These are phyloP conservation scores for Ophiocordyceps polyrhachis-furcata DNA, from an alignment of 2,329 filamentous ascomycete species.

Conservation along the genomic window DNA sequence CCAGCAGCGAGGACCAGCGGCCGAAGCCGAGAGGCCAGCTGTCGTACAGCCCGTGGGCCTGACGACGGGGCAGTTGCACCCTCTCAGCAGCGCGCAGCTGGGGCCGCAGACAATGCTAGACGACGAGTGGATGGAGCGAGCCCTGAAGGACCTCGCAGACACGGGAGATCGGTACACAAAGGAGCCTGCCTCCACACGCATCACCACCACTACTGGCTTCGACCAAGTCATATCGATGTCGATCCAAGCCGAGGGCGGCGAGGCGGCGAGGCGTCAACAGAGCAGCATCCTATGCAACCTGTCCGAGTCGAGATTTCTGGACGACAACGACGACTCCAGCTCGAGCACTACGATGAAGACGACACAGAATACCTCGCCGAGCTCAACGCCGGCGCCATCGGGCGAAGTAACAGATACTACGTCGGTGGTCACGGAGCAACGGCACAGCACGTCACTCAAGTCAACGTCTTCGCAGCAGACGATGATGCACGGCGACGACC, in stretches of 20 bases:
- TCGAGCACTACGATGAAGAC: slow-evolving; percentile 5
- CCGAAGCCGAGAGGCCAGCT: background rate
- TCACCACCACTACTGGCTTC: slow-evolving; percentile 43
- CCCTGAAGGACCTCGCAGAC: slow-evolving; percentile 7
- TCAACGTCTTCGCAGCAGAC: slow-evolving; percentile 8
- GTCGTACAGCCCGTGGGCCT: background rate
- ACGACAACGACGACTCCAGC: slow-evolving; percentile 4
- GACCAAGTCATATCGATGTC: slow-evolving; percentile 11
- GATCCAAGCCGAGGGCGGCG: slow-evolving; percentile 1
- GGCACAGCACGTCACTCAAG: slow-evolving; percentile 9
- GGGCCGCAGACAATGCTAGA: slow-evolving; percentile 1
- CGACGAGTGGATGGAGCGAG: slow-evolving; percentile 7
- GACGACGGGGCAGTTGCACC: background rate
- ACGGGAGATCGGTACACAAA: slow-evolving; percentile 7
- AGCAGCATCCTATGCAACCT: slow-evolving; percentile 8
- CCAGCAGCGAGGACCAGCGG: background rate
- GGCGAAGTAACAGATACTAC: slow-evolving; percentile 13
- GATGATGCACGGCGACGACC: background rate
- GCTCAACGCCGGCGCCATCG: slow-evolving; percentile 2
- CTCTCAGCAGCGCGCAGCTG: background rate
- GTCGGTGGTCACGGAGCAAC: slow-evolving; percentile 6
- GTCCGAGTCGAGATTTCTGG: slow-evolving; percentile 5
- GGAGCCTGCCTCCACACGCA: slow-evolving; percentile 35
- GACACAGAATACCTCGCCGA: slow-evolving; percentile 11
- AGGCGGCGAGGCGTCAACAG: slow-evolving; percentile 1